Evolutionary conservation across 805 yeast species (phyloP), one percentile per base, ranked within the genome.

Genomic region (Starmera dryadoides): DNA sequence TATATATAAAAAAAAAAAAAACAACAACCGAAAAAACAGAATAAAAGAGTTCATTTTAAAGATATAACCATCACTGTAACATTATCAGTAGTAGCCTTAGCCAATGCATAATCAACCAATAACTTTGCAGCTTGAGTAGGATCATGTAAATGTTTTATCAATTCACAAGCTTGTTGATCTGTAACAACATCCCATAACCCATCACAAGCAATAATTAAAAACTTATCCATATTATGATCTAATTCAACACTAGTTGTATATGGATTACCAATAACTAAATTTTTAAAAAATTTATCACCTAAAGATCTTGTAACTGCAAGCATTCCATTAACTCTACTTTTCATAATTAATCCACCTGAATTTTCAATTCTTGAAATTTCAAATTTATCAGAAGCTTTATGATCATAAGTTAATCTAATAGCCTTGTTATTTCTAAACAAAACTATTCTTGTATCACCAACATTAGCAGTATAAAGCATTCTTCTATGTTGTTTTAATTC

Each of bases 151-250:
- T 71, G 69, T 35, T 69, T 66, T 4, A 86, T 81, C 48, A 81
- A 59, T 40, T 81, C 81, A 41, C 93, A 85, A 0, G 98, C 98
- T 40, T 76, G 75, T 46, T 77, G 83, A 56, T 93, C 98, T 8
- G 79, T 70, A 37, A 89, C 73, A 4, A 91, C 97, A 59, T 91
- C 98, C 98, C 98, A 91, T 10, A 91, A 64, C 0, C 98, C 98
- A 60, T 91, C 98, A 59, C 98, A 93, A 0, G 97, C 98, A 42
- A 91, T 64, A 36, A 91, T 88, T 53, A 91, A 59, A 54, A 86
- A 86, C 49, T 83, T 83, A 58, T 89, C 96, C 10, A 64, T 67
- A 1, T 60, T 60, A 10, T 46, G 39, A 19, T 70, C 70, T 23
- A 93, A 67, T 52, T 80, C 87, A 1, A 95, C 87, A 34, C 87